Conservation (phyloP, 805 yeast species). For the Pichia nakasei region DNA sequence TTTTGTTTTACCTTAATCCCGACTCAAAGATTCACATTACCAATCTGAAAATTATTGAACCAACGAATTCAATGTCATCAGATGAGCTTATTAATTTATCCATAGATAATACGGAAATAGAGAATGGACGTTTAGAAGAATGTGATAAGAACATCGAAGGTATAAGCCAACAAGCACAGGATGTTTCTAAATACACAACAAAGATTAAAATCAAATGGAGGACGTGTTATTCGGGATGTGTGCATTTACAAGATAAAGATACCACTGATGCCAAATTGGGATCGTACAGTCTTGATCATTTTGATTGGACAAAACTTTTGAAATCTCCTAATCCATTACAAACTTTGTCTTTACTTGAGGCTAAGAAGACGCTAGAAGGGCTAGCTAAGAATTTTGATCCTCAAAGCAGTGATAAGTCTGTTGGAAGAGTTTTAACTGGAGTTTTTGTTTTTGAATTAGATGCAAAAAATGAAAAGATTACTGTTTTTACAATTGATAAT, state of each 20-base stretch:
- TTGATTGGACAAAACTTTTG: conserved; percentile 14
- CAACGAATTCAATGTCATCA: conserved; percentile 18
- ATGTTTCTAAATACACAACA: conserved; percentile 33
- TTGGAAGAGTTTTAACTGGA: conserved; percentile 39
- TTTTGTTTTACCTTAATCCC: conserved; percentile 48
- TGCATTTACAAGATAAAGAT: conserved; percentile 30
- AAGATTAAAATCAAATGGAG: conserved; percentile 49
- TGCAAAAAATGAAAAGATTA: conserved; percentile 42
- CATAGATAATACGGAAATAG: conserved; percentile 16
- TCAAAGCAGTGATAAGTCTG: not conserved
- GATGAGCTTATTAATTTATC: conserved; percentile 23
- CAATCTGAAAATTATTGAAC: conserved; percentile 27
- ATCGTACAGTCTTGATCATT: conserved; percentile 15
- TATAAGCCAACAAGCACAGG: conserved; percentile 1
- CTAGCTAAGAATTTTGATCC: conserved; percentile 8
- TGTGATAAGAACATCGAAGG: not conserved
- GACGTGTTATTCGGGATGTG: conserved; percentile 45
- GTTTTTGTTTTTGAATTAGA: conserved; percentile 59
- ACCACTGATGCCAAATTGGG: conserved; percentile 23
- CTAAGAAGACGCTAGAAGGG: conserved; percentile 10
- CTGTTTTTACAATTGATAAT: conserved; percentile 60
- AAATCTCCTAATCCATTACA: conserved; percentile 12
- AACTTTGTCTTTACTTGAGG: conserved; percentile 7
- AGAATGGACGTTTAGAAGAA: conserved; percentile 1
- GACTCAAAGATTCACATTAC: conserved; percentile 45